Evolutionary conservation across 1,284 basidiomycete species (phyloP).

Genomic region (Rhodotorula sp.): DNA sequence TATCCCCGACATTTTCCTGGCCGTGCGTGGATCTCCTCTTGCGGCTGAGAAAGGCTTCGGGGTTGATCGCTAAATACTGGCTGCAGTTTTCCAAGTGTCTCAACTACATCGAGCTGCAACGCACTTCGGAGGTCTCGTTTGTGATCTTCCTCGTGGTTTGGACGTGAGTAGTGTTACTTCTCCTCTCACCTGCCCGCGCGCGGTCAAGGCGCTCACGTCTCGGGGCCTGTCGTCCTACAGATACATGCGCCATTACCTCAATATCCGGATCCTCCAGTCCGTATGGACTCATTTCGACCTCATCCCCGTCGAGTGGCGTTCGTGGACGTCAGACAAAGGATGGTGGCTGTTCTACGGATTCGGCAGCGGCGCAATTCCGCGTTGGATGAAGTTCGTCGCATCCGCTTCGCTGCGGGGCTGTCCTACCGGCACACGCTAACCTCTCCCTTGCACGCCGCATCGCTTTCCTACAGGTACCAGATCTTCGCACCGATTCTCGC

Average conservation of each 20-base stretch:
- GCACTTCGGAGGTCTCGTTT: constrained; percentile 65
- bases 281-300: constrained; percentile 78
- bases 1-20: constrained; percentile 83
- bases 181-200: no score
- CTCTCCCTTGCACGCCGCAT: no score
- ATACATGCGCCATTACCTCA: constrained; percentile 94
- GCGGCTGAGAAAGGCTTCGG: not conserved
- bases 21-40: constrained; percentile 56
- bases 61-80: constrained; percentile 9
- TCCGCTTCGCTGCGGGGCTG: not conserved
- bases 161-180: constrained; percentile 62
- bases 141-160: constrained; percentile 69
- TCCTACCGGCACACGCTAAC: not conserved
- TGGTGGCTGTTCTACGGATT: constrained; percentile 64
- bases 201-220: not conserved
- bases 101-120: constrained; percentile 68
- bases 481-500: constrained; percentile 71
- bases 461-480: constrained; percentile 55
- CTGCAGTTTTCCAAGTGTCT: constrained; percentile 73
- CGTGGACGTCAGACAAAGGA: constrained; percentile 1
- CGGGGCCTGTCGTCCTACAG: constrained; percentile 51
- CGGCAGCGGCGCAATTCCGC: constrained; percentile 67
- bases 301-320: constrained; percentile 55
- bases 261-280: constrained; percentile 80
- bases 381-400: constrained; percentile 55